Percentiles rank a stretch among this genome's conserved stretches.
Conservation (phyloP, 108 stramenopile genomes). For the Mediolabrus comicus region DNA sequence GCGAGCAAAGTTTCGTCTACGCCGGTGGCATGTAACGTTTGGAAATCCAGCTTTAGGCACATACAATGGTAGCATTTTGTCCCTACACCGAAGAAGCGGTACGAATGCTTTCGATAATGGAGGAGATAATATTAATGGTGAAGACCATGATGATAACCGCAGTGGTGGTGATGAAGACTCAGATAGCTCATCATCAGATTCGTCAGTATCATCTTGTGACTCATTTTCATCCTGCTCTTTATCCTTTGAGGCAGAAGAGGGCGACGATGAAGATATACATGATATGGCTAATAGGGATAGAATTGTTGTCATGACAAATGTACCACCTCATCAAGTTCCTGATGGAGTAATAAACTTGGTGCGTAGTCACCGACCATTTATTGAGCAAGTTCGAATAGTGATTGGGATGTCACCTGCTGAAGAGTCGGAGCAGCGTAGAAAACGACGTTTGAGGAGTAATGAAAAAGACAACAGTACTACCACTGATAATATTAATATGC, state of each 20-base stretch:
- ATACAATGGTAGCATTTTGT: conserved; percentile 62
- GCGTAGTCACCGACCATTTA: conserved; percentile 65
- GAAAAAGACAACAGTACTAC: background rate
- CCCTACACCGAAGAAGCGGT: conserved; percentile 25
- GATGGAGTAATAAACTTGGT: conserved; percentile 79
- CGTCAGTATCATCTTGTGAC: conserved; percentile 11
- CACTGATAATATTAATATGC: background rate
- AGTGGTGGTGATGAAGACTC: background rate
- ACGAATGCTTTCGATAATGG: background rate
- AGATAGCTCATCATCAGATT: conserved; percentile 10
- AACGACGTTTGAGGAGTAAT: conserved; percentile 27
- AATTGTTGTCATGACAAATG: conserved; percentile 76
- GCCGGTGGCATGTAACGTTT: conserved; percentile 59
- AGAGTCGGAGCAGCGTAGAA: conserved; percentile 18
- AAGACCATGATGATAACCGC: background rate
- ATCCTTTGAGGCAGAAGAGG: conserved; percentile 1
- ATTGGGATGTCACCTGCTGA: conserved; percentile 41
- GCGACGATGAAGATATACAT: background rate
- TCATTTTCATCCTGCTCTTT: conserved; percentile 41
- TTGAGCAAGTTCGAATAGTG: conserved; percentile 75
- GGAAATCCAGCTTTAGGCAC: conserved; percentile 77
- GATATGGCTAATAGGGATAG: conserved; percentile 9
- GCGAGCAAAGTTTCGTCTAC: conserved; percentile 21
- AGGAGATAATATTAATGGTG: background rate
- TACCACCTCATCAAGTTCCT: conserved; percentile 80